A percentile compares a stretch with the other conserved stretches of the same genome.
Conservation (phyloP, 2,329 filamentous ascomycete species). For the Fusarium sp. region DNA sequence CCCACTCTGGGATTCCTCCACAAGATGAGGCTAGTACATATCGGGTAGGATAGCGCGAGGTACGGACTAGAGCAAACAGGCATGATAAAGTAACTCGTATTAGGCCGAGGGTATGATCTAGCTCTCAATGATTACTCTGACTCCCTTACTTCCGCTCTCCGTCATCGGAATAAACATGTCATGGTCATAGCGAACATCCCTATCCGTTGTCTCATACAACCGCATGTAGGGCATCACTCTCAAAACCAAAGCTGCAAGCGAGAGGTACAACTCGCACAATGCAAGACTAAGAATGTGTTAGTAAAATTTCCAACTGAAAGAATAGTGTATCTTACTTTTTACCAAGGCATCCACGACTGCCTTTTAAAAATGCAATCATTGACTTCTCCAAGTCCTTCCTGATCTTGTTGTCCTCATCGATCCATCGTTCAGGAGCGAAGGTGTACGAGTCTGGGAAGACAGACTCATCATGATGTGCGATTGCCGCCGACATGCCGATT, state of each 20-base stretch:
- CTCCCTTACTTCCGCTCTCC: neutral
- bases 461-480: conserved; percentile 5
- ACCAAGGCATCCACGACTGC: conserved; percentile 15
- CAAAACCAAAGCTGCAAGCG: neutral
- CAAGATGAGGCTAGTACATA: neutral
- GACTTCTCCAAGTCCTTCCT: conserved; percentile 8
- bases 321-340: conserved; percentile 12
- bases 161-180: conserved; percentile 17
- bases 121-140: conserved; percentile 6
- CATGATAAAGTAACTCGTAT: neutral
- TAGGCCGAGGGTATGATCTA: neutral
- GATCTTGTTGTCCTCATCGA: neutral
- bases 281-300: neutral
- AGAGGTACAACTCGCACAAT: conserved; percentile 12
- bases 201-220: conserved; percentile 2
- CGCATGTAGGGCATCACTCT: conserved; percentile 14
- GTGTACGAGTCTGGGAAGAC: conserved; percentile 10
- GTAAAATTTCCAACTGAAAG: rapidly evolving
- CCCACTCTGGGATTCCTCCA: neutral
- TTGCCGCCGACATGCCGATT: conserved; percentile 9
- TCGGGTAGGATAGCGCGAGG: neutral
- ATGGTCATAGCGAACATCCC: conserved; percentile 13
- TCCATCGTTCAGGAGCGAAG: conserved; percentile 5
- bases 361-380: conserved; percentile 6
- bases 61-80: neutral